A percentile compares a stretch with the other conserved stretches of the same genome.
phyloP scores from a whole-genome alignment of 495 filamentous ascomycete genomes.

The Aspergillus kassunensis region DNA sequence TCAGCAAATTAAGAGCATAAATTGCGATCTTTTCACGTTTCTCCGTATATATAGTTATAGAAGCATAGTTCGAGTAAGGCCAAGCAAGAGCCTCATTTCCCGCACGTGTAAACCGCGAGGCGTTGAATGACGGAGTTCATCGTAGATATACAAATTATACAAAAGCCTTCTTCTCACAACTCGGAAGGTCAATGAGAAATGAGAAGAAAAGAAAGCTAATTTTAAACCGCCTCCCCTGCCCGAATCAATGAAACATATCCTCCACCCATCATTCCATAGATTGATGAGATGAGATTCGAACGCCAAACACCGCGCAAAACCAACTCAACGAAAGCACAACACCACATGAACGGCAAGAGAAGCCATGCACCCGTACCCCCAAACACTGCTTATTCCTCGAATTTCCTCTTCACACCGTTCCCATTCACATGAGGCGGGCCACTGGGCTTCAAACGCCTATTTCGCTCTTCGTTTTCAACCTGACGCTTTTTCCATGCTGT shows the following conservation, averaged over 20 bases:
- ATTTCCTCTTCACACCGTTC: slow-evolving; percentile 46
- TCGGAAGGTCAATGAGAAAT: neutral
- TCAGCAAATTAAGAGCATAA: slow-evolving; percentile 9
- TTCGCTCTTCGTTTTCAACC: slow-evolving; percentile 25
- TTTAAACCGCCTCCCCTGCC: neutral
- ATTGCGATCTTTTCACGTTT: neutral
- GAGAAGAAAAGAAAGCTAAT: neutral
- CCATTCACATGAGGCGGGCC: slow-evolving; percentile 25
- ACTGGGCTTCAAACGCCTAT: slow-evolving; percentile 20
- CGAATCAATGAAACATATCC: too few species aligned
- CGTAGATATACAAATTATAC: slow-evolving; percentile 10
- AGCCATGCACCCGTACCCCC: slow-evolving; percentile 21
- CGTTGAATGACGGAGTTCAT: neutral
- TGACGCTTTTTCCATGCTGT: slow-evolving; percentile 66
- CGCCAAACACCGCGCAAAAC: slow-evolving; percentile 22
- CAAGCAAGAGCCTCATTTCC: neutral
- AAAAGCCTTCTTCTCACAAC: neutral
- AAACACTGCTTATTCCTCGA: slow-evolving; percentile 35
- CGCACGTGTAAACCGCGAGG: neutral
- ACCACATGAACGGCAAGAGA: slow-evolving; percentile 7
- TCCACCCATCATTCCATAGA: neutral
- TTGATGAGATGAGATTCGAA: too few species aligned
- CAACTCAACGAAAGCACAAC: slow-evolving; percentile 4
- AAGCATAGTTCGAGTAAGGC: neutral
- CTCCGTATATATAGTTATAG: neutral